Conservation (phyloP, 78 protist genomes). For the Dictyostelium capitatum region DNA sequence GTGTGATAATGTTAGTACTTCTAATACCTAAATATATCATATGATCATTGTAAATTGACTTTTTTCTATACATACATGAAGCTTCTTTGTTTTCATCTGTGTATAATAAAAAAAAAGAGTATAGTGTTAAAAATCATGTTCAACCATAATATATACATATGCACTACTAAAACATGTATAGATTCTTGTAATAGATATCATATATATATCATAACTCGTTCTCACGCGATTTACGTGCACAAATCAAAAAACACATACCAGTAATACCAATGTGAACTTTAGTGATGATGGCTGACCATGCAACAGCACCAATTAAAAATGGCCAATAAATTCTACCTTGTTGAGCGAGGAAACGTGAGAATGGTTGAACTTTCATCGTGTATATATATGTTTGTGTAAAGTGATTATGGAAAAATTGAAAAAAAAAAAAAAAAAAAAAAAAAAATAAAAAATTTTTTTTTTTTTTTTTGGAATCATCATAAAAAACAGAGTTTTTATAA, state of each 20-base stretch:
- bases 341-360: slow-evolving; percentile 19
- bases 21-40: neutral
- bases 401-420: neutral
- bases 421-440: neutral
- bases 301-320: slow-evolving; percentile 61
- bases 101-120: neutral
- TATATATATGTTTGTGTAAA: neutral
- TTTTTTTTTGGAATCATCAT: too few species aligned
- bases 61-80: slow-evolving; percentile 4
- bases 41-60: neutral
- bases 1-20: neutral
- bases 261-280: slow-evolving; percentile 52
- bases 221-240: neutral
- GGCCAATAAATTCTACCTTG: slow-evolving; percentile 75
- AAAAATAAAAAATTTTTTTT: neutral
- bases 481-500: too few species aligned
- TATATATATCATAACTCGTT: too few species aligned
- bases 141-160: too few species aligned
- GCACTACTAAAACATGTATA: too few species aligned
- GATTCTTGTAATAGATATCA: too few species aligned
- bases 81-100: slow-evolving; percentile 28
- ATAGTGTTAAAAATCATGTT: too few species aligned
- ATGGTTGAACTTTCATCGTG: slow-evolving; percentile 55
- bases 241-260: slow-evolving; percentile 31
- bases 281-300: slow-evolving; percentile 48